phyloP scores from a whole-genome alignment of 768 basidiomycete genomes.

The Calocera viscosa region DNA sequence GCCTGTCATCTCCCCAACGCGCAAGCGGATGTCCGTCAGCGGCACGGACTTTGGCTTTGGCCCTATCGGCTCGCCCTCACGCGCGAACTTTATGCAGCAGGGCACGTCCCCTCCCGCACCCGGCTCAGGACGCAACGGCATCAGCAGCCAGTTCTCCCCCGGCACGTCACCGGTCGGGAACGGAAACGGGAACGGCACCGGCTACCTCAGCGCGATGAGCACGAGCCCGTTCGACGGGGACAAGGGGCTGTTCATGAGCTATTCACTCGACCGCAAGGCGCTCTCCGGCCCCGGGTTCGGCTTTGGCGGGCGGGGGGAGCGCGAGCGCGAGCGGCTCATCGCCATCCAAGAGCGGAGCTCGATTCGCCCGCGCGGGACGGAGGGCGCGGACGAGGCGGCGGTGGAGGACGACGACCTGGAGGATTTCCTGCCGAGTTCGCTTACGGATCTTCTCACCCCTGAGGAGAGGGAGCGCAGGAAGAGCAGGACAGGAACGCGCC shows the following conservation, averaged over 20 bases:
- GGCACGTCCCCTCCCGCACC: slow-evolving; percentile 7
- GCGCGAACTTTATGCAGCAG: slow-evolving; percentile 20
- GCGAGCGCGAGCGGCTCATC: slow-evolving; percentile 6
- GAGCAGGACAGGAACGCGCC: slow-evolving; percentile 42
- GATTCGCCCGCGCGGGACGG: slow-evolving; percentile 5
- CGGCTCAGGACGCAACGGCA: slow-evolving; percentile 25
- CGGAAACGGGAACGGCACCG: not conserved
- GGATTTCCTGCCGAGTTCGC: slow-evolving; percentile 76
- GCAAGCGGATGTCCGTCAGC: not conserved
- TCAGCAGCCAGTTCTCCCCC: slow-evolving; percentile 41
- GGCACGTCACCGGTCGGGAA: slow-evolving; percentile 40
- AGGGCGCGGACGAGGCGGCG: slow-evolving; percentile 21
- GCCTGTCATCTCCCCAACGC: not conserved
- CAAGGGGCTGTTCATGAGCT: slow-evolving; percentile 14
- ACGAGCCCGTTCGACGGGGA: slow-evolving; percentile 15
- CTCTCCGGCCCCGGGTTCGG: slow-evolving; percentile 15
- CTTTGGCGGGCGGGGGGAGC: slow-evolving; percentile 22
- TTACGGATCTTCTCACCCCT: slow-evolving; percentile 81
- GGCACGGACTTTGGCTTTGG: slow-evolving; percentile 46
- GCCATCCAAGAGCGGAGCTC: slow-evolving; percentile 10
- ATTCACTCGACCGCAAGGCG: slow-evolving; percentile 15
- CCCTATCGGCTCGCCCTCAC: slow-evolving; percentile 71
- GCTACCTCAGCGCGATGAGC: slow-evolving; percentile 11
- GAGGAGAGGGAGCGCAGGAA: slow-evolving; percentile 73
- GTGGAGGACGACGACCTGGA: slow-evolving; percentile 58